Evolutionary conservation across 257 asterid genomes (phyloP), one percentile per base, ranked within the genome.

Genomic region (Fraxinus americana): DNA sequence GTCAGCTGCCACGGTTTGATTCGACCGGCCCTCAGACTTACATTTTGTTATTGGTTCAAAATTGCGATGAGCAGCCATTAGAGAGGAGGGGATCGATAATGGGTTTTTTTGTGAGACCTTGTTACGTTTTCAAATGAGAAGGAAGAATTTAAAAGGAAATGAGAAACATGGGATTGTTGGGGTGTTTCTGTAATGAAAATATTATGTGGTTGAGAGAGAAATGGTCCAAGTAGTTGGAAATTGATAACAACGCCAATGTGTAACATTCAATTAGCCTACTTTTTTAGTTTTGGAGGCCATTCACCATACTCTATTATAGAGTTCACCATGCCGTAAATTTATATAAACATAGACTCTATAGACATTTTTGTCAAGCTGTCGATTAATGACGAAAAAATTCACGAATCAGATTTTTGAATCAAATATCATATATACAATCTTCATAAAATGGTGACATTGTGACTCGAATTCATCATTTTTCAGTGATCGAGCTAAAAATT

Each of bases 211-310:
- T 86, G 88, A 74, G 86, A 81, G 59, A 79, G 78, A 75, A 72
- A 72, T 85, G 86, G 78, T 69, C 77, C 32, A 82, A 84, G 93
- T 88, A 43, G 96, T 88, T 92, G 94, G 81, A 78, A 67, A 76
- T 79, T 73, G 68, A 75, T 38, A 45, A 70, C 81, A 81, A 70
- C 27, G 85, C 79, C 84, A 77, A 61, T 65, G 74, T 81, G 59
- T 57, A 76, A 86, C 94, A 92, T 90, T 92, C 81, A 90, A 92
- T 92, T 88, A 88, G 96, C 97, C 96, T 86, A 84, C 91, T 77
- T 90, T 90, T 84, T 76, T 90, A 87, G 96, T 63, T 90, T 79
- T 72, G 76, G 79, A 75, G 45, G 81, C 90, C 90, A 82, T 78
- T 84, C 70, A 78, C 67, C 79, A 74, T 80, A 43, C 74, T 75